Conservation (phyloP, 768 basidiomycete genomes). For the Mycena vulgaris region DNA sequence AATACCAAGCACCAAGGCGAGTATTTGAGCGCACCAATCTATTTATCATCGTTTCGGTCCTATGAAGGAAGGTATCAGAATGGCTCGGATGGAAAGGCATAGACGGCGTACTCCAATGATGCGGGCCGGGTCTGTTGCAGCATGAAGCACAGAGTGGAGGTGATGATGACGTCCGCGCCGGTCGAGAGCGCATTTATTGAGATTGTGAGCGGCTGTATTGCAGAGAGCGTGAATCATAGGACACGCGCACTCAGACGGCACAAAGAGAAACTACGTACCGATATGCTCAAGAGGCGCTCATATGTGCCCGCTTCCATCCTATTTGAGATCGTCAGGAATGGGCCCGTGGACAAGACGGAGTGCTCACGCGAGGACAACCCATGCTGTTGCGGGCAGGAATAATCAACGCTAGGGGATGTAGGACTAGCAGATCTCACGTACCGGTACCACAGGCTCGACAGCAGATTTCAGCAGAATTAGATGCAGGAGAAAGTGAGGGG, state of each 20-base stretch:
- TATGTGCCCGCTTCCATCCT: conserved; percentile 59
- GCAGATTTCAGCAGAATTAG: background rate
- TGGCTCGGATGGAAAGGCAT: conserved; percentile 29
- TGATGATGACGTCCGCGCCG: conserved; percentile 65
- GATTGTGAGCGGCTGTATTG: conserved; percentile 59
- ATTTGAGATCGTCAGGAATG: background rate
- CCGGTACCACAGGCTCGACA: conserved; percentile 52
- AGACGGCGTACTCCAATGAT: conserved; percentile 58
- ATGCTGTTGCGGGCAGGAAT: conserved; percentile 46
- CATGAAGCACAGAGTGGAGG: conserved; percentile 60
- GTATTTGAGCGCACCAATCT: conserved; percentile 58
- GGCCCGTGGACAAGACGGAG: background rate
- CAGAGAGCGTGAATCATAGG: background rate
- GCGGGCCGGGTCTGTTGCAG: conserved; percentile 66
- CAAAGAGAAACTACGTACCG: conserved; percentile 43
- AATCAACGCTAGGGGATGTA: too few species aligned
- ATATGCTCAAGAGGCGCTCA: conserved; percentile 50
- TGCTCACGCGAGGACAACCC: conserved; percentile 60
- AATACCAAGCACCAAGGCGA: background rate
- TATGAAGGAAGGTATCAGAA: background rate
- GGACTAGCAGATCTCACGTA: conserved; percentile 38
- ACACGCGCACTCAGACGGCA: background rate
- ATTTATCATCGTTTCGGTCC: conserved; percentile 68
- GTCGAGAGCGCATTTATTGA: conserved; percentile 68
- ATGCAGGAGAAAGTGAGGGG: background rate